phyloP scores from a whole-genome alignment of 306 rosid genomes.

The Datisca glomerata region DNA sequence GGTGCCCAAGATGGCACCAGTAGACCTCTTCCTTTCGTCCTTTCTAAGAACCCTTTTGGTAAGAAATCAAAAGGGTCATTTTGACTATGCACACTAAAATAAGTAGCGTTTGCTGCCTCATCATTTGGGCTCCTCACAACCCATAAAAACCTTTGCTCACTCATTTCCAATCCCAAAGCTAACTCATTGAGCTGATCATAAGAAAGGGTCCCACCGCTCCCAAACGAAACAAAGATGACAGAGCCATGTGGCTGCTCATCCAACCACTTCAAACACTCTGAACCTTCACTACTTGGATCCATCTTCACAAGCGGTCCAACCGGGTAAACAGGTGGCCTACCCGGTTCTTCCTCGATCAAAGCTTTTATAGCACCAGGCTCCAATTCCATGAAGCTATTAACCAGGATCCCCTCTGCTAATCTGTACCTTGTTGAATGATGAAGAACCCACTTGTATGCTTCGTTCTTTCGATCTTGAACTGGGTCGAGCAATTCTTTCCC shows the following conservation, averaged over 20 bases:
- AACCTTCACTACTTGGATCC: background rate
- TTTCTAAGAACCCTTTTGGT: no score
- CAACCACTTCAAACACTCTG: no score
- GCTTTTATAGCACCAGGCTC: conserved; percentile 29
- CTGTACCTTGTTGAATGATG: conserved; percentile 20
- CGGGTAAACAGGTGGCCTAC: conserved; percentile 29
- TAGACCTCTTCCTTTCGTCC: no score
- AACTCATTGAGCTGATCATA: no score
- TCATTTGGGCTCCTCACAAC: no score
- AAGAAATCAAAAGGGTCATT: no score
- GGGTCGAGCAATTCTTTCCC: conserved; percentile 38
- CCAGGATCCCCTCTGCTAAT: conserved; percentile 32
- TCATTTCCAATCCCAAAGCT: no score
- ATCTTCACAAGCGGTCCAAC: conserved; percentile 31
- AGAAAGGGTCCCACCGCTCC: no score
- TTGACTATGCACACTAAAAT: no score
- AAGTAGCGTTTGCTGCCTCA: no score
- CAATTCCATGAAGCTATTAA: conserved; percentile 37
- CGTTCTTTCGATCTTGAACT: conserved; percentile 33
- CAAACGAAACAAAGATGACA: conserved; percentile 20
- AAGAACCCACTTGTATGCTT: conserved; percentile 29
- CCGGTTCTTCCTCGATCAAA: conserved; percentile 19
- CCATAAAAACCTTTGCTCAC: no score
- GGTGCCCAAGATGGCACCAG: no score
- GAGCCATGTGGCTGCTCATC: conserved; percentile 27